Evolutionary conservation across 2,329 filamentous ascomycete genomes (phyloP).

Genomic region (Sporothrix variecibatus): DNA sequence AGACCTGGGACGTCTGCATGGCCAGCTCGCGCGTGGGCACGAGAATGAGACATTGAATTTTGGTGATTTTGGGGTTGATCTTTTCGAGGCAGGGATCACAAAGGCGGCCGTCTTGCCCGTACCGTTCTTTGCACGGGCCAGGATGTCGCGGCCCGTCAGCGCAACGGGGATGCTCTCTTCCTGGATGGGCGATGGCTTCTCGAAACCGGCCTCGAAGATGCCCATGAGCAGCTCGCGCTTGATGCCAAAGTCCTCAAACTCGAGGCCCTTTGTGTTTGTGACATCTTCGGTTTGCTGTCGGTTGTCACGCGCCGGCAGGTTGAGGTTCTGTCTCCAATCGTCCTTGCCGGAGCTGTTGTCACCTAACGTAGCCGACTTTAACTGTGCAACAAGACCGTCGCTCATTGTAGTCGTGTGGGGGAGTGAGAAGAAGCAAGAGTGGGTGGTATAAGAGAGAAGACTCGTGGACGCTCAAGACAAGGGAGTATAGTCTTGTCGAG

Average conservation of each 20-base stretch:
- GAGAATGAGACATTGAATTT: constrained; percentile 94
- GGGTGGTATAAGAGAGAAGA: background rate
- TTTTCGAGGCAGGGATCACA: constrained; percentile 93
- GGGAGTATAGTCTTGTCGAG: background rate
- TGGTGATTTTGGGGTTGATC: constrained; percentile 94
- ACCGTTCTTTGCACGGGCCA: constrained; percentile 96
- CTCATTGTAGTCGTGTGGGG: constrained; percentile 42
- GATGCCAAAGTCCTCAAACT: constrained; percentile 96
- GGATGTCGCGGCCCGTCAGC: constrained; percentile 89
- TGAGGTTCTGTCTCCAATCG: constrained; percentile 75
- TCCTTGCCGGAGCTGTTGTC: constrained; percentile 48
- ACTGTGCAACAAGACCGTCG: constrained; percentile 54
- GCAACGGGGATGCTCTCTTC: constrained; percentile 98
- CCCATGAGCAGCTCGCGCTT: constrained; percentile 97
- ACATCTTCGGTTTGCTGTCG: constrained; percentile 85
- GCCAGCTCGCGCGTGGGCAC: constrained; percentile 96
- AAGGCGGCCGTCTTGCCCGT: constrained; percentile 98
- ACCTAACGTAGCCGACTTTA: constrained; percentile 54
- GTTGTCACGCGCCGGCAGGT: constrained; percentile 71
- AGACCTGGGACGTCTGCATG: constrained; percentile 97
- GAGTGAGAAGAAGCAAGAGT: background rate
- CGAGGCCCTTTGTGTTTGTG: constrained; percentile 93
- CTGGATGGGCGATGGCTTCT: constrained; percentile 98
- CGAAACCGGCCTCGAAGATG: constrained; percentile 98
- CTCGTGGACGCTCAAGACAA: background rate